phyloP scores from a whole-genome alignment of 148 eudicot species.

The Camellia sinensis region DNA sequence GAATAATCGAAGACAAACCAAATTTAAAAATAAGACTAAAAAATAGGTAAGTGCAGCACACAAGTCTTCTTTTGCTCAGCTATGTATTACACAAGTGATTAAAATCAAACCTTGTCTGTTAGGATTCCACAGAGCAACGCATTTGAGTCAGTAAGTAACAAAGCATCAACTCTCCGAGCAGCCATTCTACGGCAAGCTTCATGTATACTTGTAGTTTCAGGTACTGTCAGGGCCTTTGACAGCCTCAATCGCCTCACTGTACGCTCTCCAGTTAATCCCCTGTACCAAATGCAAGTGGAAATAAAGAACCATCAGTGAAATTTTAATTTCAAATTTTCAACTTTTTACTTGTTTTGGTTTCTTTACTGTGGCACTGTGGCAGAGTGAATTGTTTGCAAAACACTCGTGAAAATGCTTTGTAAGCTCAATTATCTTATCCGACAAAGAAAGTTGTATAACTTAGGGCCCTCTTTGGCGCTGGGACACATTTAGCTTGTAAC shows the following conservation, averaged over 20 bases:
- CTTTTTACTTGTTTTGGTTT: background rate
- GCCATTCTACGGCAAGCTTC: constrained; percentile 97
- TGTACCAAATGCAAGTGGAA: constrained; percentile 25
- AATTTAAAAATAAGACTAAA: background rate
- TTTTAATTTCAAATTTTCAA: background rate
- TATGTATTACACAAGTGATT: constrained; percentile 11
- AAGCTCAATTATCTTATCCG: background rate
- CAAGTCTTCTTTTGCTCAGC: background rate
- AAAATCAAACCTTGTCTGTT: constrained; percentile 74
- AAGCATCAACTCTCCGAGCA: constrained; percentile 86
- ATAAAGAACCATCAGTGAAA: background rate
- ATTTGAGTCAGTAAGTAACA: constrained; percentile 87
- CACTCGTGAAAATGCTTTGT: background rate
- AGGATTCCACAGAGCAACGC: constrained; percentile 93
- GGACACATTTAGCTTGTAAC: background rate
- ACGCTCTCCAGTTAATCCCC: constrained; percentile 86
- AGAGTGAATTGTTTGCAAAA: background rate
- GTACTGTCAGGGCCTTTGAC: constrained; percentile 87
- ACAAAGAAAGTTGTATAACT: background rate
- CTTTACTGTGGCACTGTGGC: background rate
- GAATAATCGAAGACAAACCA: constrained; percentile 1
- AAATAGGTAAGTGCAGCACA: background rate
- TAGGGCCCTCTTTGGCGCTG: background rate
- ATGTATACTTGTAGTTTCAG: constrained; percentile 76
- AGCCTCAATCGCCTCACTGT: constrained; percentile 86